Evolutionary conservation across 805 yeast species (phyloP), one percentile per base, ranked within the genome.

Genomic region (Starmerella vitae): DNA sequence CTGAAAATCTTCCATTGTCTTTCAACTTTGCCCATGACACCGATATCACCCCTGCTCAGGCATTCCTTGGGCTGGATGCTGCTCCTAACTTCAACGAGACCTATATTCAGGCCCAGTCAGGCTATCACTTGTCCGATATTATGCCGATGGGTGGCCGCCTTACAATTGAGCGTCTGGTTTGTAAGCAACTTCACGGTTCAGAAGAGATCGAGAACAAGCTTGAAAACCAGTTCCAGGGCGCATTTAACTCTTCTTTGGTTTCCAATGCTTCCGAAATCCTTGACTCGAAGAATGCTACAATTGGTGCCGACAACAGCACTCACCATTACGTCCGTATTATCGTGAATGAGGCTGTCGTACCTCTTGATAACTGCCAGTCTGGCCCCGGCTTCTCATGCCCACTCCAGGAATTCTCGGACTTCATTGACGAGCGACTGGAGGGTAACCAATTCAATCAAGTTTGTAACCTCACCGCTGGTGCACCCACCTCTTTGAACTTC

Each of bases 11-110:
- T 5, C 55, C 67, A 44, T 50, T 74, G 30, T 62, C 66, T 56
- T 61, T 65, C 37, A 60, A 65, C 18, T 72, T 72, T 52, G 64
- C 74, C 14, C 79, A 74, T 55, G 79, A 74, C 52, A 71, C 75
- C 20, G 76, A 74, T 49, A 56, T 73, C 30, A 72, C 69, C 42
- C 60, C 66, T 19, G 61, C 66, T 48, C 63, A 67, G 34, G 55
- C 72, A 14, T 63, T 72, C 3, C 57, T 73, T 26, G 76, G 76
- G 3, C 43, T 74, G 29, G 59, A 67, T 20, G 56, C 55, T 28
- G 62, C 55, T 7, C 48, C 57, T 18, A 3, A 6, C n/a, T 62
- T 61, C 41, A 55, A 75, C 46, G 66, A 74, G 8, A 32, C 40
- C 20, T 14, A 36, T 21, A 63, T 72, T 32, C 65, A 63, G 14